Base-by-base conservation (phyloP, 1,139 yeast genomes). In the Lodderomyces jiufengensis region DNA sequence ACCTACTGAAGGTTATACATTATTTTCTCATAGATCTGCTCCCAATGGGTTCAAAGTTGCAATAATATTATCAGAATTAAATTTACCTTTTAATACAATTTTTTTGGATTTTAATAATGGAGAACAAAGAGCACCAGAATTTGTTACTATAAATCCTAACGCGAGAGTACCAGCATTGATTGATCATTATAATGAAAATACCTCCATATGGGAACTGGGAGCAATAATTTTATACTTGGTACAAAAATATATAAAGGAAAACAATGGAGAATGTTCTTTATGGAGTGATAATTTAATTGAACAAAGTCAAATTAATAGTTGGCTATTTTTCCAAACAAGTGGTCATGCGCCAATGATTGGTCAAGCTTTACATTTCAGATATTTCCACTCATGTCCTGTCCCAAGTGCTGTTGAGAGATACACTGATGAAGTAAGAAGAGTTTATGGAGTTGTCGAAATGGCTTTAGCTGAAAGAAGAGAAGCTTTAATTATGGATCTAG, bases 331-430 rank as follows among this genome's bases (percentile, higher is more conserved):
- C 69, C 97, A 90, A 62, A 87, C 97, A 3, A 83, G 95, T 10
- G 97, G 97, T 10, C 97, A 88, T 57, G 95, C 97, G 1, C 97
- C 97, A 20, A 90, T 90, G 95, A 86, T 90, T 51, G 97, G 97
- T 16, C 97, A 90, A 59, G 97, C 97, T 3, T 73, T 88, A 50
- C 97, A 90, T 67, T 90, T 90, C 66, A 73, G 92, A 51, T 86
- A 85, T 59, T 88, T 88, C 70, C 97, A 90, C 59, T 76, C 92
- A 6, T 84, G 84, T 41, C 84, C 83, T 41, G 87, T 90, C 3
- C 87, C 92, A 13, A 78, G 88, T 45, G 97, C 97, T 2, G 85
- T 88, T 24, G 95, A 85, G 51, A 72, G 97, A 52, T 90, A 90
- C 59, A 83, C 88, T 1, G 95, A 87, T 50, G 97, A 90, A 61